Base-by-base conservation (phyloP, 805 yeast species). In the Cyberlindnera sargentensis region DNA sequence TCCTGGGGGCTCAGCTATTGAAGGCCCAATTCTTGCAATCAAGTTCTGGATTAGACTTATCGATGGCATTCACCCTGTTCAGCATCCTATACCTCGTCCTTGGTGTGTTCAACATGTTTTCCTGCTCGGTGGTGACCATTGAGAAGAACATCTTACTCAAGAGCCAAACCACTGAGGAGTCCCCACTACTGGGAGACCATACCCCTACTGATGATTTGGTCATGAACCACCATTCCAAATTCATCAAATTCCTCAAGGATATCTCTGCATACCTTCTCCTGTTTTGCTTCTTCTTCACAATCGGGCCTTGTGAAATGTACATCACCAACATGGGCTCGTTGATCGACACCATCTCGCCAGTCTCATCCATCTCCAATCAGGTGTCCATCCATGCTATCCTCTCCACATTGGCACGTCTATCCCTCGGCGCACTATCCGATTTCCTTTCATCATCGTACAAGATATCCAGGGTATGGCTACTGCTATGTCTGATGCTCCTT, bases 241-340 rank as follows among this genome's bases (percentile, higher is more conserved):
- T 49, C 40, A 36, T 41, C 26, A 38, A 26, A 4, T 53, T 53
- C 36, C 32, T 60, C 8, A 51, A 62, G 29, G 88, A 83, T 52
- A 68, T 69, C 24, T 71, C 82, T 1, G 76, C 87, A 37, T 81
- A 86, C 70, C 46, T 82, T 2, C 63, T 87, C n/a, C 68, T 84
- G 26, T 46, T 73, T 3, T 73, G 88, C 8, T 71, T 89, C 42
- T 68, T 89, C 27, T 63, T 87, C 37, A 72, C 81, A 31, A 64
- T 86, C 27, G 98, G 98, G 0, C 91, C 96, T 0, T 66, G 86
- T 44, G 98, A 90, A 55, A 78, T 87, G 71, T 88, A 77, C 61
- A 78, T 86, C 49, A 84, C 88, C 43, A 86, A 89, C 57, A 73
- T 90, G 72, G 93, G 91, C 1, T 81, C 89, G 6, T 66, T 90